Conservation (phyloP, 179 eudicot species). For the Corrigiola litoralis region DNA sequence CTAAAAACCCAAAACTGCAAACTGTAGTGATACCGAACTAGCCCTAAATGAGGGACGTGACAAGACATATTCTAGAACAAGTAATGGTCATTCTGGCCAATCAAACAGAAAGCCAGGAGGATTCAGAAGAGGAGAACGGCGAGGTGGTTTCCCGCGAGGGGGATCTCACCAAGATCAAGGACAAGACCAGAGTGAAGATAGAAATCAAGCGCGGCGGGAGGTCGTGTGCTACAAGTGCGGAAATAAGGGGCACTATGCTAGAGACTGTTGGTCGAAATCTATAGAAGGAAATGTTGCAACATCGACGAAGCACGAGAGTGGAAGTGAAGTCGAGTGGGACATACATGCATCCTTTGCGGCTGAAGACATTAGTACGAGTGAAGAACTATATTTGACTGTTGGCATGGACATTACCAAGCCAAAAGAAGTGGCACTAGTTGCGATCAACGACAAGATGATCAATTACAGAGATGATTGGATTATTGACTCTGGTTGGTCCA, state of each 20-base stretch:
- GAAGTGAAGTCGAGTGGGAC: constrained; percentile 9
- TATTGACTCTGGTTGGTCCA: constrained; percentile 6
- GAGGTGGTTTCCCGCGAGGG: not conserved
- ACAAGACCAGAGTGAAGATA: too few species aligned
- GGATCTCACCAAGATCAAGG: not conserved
- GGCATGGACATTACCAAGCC: constrained; percentile 7
- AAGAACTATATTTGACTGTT: not conserved
- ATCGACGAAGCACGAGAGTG: not conserved
- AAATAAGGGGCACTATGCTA: too few species aligned
- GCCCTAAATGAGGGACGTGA: not conserved
- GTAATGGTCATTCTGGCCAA: not conserved
- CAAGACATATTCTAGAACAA: not conserved
- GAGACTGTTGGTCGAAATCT: not conserved
- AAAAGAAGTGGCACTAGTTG: not conserved
- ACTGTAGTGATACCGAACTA: too few species aligned
- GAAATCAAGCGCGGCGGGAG: too few species aligned
- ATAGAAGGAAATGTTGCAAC: constrained; percentile 3
- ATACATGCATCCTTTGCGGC: constrained; percentile 1
- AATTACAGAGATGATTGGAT: constrained; percentile 19
- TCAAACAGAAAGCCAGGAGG: not conserved
- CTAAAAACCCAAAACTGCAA: too few species aligned
- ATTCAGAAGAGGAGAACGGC: not conserved
- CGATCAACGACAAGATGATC: not conserved
- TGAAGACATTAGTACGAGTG: not conserved
- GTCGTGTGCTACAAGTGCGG: too few species aligned